Evolutionary conservation across 2,329 filamentous ascomycete genomes (phyloP), one percentile per base, ranked within the genome.

Genomic region (Epichloe bromicola): DNA sequence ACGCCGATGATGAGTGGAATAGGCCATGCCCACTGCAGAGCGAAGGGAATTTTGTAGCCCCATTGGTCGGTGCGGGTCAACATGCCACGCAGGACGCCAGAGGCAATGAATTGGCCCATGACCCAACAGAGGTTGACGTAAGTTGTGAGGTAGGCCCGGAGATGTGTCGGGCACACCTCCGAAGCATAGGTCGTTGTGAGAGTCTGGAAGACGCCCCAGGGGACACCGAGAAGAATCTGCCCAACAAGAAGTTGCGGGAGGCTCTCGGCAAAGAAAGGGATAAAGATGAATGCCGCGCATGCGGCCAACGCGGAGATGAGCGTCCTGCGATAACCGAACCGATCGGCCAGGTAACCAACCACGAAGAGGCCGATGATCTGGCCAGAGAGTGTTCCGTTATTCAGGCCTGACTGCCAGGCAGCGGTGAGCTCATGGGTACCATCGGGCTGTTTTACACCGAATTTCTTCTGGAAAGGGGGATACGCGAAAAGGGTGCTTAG

Each of bases 101-200:
- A 67, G 0, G 67, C 66, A 19, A 74, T 65, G 36, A 76, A 61
- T 52, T 76, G 72, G 1, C 74, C 74, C 4, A 75, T 65, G 5
- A 71, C 69, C 68, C 72, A 76, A 60, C 72, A 75, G 44, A 76
- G 63, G 54, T 76, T 76, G 53, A 71, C 66, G 42, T 73, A 74
- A 0, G 67, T 70, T 2, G 71, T 74, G 3, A 77, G 64, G 48
- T 75, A 75, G 7, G 69, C 65, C n/a, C 74, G 68, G 1, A 77
- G 67, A 3, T 69, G 72, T 23, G 60, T 66, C 14, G 68, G 68
- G 58, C 67, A 70, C 40, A 71, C 66, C 23, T 76, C 74, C 2
- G 74, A 66, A 0, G 74, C 74, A 53, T 77, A 76, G 0, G 73
- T 70, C 0, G 70, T 69, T 0, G 69, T 69, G 4, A 75, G 57